Evolutionary conservation across 2,329 filamentous ascomycete genomes (phyloP).

Genomic region (Madurella fahalii): DNA sequence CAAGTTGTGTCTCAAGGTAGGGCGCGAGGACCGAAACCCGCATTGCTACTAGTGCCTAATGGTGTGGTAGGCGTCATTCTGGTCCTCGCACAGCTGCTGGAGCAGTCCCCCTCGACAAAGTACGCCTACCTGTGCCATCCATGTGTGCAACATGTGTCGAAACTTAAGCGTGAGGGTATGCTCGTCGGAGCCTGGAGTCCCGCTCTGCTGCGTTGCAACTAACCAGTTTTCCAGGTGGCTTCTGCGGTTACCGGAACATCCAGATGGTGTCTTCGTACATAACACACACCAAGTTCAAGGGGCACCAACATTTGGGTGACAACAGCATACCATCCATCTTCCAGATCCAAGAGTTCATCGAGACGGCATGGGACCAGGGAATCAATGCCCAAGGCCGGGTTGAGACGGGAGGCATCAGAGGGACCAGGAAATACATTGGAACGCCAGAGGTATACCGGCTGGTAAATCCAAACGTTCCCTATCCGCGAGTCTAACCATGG

Average conservation of each 20-base stretch:
- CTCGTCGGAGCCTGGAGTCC: neutral
- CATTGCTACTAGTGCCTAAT: conserved; percentile 34
- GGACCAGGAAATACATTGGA: conserved; percentile 93
- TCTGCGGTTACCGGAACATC: conserved; percentile 93
- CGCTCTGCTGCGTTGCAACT: neutral
- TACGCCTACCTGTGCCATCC: conserved; percentile 78
- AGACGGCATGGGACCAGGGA: conserved; percentile 80
- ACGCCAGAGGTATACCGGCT: conserved; percentile 67
- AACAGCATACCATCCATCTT: conserved; percentile 69
- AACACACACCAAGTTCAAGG: conserved; percentile 52
- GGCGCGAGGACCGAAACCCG: conserved; percentile 13
- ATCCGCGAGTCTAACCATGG: neutral
- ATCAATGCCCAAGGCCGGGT: conserved; percentile 69
- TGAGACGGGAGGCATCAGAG: conserved; percentile 81
- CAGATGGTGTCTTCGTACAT: conserved; percentile 87
- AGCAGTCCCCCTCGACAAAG: conserved; percentile 59
- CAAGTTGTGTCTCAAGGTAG: conserved; percentile 52
- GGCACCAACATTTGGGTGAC: conserved; percentile 55
- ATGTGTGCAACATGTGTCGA: conserved; percentile 72
- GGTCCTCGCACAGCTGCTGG: conserved; percentile 58
- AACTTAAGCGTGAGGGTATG: conserved; percentile 67
- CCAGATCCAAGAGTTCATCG: conserved; percentile 79
- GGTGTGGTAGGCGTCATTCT: conserved; percentile 52
- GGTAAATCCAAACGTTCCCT: no score
- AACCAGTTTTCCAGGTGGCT: conserved; percentile 56